These are phyloP conservation scores for Mortierella sp. DNA, from an alignment of 371 early-diverging fungal genomes.

Conservation along the genomic window DNA sequence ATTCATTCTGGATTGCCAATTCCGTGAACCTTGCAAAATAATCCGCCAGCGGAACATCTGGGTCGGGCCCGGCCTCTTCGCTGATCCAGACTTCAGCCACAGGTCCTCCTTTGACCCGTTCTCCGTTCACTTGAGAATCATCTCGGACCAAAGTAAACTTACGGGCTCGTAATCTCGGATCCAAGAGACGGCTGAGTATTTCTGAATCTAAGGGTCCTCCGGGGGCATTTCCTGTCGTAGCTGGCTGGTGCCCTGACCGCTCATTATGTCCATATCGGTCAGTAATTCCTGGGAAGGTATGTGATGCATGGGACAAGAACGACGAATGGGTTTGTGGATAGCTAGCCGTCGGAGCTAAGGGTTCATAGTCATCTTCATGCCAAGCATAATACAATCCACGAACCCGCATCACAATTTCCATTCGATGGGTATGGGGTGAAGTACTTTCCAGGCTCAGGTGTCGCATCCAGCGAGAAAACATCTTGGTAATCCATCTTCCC, in stretches of 20 bases:
- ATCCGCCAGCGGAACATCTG: not conserved
- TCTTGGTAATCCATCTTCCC: too few relatives aligned
- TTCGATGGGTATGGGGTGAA: constrained; percentile 8
- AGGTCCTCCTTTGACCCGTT: constrained; percentile 25
- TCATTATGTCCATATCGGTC: too few relatives aligned
- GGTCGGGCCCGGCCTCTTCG: not conserved
- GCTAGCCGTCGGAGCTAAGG: not conserved
- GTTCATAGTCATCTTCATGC: constrained; percentile 22
- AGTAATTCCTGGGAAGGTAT: not conserved
- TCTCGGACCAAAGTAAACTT: constrained; percentile 24
- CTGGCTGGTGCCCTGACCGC: too few relatives aligned
- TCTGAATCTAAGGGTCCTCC: too few relatives aligned
- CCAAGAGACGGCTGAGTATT: too few relatives aligned
- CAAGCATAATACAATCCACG: constrained; percentile 40
- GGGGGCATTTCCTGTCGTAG: too few relatives aligned
- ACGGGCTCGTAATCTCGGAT: not conserved
- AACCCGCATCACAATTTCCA: constrained; percentile 35
- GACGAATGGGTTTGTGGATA: not conserved
- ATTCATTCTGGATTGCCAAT: not conserved
- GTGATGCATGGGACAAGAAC: not conserved
- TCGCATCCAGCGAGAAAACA: too few relatives aligned
- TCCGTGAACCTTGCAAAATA: not conserved
- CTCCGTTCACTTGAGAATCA: constrained; percentile 22
- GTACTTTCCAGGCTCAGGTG: too few relatives aligned
- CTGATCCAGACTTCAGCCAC: constrained; percentile 32